phyloP scores from a whole-genome alignment of 768 basidiomycete genomes.

The Kondoa subrosea region DNA sequence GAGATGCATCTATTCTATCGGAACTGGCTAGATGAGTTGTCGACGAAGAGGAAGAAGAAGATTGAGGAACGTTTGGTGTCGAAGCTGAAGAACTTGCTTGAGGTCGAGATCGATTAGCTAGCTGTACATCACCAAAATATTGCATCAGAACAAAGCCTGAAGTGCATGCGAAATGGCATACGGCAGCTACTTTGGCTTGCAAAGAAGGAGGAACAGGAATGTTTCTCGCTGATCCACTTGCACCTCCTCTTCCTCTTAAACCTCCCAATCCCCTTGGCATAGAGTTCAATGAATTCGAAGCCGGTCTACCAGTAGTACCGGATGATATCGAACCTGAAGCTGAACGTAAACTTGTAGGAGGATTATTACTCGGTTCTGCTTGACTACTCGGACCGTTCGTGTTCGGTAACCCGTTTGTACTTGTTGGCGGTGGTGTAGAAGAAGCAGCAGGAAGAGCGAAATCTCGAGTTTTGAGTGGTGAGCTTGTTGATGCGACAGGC shows the following conservation, averaged over 20 bases:
- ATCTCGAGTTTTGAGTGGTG: conserved; percentile 5
- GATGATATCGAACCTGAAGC: neutral
- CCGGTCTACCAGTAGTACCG: neutral
- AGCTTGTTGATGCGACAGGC: conserved; percentile 5
- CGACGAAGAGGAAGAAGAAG: conserved; percentile 9
- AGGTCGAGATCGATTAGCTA: neutral
- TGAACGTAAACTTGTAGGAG: neutral
- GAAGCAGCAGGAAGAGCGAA: conserved; percentile 7
- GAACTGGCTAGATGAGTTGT: conserved; percentile 14
- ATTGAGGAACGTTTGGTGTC: conserved; percentile 11
- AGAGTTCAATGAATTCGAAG: neutral
- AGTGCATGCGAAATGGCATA: conserved; percentile 35
- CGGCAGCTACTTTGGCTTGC: conserved; percentile 85
- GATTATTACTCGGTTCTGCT: neutral
- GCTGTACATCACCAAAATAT: too few relatives aligned
- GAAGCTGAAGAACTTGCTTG: conserved; percentile 10
- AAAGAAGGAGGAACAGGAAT: conserved; percentile 58
- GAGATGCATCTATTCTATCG: conserved; percentile 12
- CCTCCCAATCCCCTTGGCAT: neutral
- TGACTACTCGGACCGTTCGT: neutral
- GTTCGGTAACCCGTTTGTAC: neutral
- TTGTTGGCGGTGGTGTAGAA: conserved; percentile 5
- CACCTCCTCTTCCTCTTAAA: conserved; percentile 8
- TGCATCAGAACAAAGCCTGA: neutral
- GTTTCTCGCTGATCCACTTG: conserved; percentile 7